These are phyloP conservation scores for Aspergillus amoenus DNA, from an alignment of 2,329 filamentous ascomycete species.

Conservation along the genomic window DNA sequence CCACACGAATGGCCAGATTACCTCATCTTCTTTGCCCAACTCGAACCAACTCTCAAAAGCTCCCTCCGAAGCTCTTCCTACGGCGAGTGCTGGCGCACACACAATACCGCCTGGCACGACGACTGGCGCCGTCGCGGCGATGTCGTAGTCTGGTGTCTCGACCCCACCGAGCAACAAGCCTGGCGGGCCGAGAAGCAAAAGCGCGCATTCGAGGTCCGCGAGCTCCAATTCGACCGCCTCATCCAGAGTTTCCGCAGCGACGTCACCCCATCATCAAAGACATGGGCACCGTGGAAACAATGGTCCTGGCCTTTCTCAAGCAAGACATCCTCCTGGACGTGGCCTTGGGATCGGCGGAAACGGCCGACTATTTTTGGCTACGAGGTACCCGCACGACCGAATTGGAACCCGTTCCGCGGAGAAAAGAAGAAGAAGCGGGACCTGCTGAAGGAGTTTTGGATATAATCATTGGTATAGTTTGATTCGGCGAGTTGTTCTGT, in stretches of 20 bases:
- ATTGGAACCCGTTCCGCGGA: background rate
- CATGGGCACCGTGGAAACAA: constrained; percentile 5
- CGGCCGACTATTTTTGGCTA: constrained; percentile 13
- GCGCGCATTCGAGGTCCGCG: constrained; percentile 23
- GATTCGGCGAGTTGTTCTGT: background rate
- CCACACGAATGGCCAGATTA: constrained; percentile 50
- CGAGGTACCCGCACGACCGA: constrained; percentile 11
- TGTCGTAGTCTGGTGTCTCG: constrained; percentile 60
- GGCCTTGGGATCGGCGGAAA: constrained; percentile 21
- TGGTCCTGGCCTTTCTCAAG: constrained; percentile 11
- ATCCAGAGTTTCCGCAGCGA: constrained; percentile 32
- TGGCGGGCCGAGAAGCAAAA: constrained; percentile 34
- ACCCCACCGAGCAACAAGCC: constrained; percentile 33
- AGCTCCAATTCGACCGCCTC: constrained; percentile 38
- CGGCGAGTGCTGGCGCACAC: constrained; percentile 58
- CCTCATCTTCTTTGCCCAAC: constrained; percentile 56
- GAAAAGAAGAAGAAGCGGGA: constrained; percentile 2
- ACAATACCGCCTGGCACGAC: constrained; percentile 64
- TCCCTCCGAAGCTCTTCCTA: constrained; percentile 51
- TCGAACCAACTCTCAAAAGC: constrained; percentile 51
- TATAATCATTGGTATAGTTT: background rate
- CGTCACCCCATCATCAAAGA: constrained; percentile 14
- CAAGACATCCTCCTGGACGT: constrained; percentile 18
- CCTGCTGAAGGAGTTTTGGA: background rate
- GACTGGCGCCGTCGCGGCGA: constrained; percentile 62